phyloP scores from a whole-genome alignment of 2,329 filamentous ascomycete species.

The Stagonosporopsis tanaceti region DNA sequence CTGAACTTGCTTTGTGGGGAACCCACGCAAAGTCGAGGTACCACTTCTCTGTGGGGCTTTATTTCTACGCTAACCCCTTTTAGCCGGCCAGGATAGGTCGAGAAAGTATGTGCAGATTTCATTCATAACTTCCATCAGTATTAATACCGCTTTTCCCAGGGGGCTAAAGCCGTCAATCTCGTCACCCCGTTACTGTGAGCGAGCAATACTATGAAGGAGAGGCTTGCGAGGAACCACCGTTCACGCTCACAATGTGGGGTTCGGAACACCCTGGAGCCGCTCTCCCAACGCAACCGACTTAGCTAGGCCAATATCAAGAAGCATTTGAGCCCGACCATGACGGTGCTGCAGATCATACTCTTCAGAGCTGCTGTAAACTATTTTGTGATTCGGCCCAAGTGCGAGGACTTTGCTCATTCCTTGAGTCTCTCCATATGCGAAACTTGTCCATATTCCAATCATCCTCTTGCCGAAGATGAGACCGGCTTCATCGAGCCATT shows the following conservation, averaged over 20 bases:
- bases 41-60: constrained; percentile 1
- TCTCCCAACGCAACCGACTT: constrained; percentile 2
- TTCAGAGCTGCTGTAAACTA: background rate
- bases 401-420: background rate
- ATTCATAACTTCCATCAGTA: background rate
- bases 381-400: background rate
- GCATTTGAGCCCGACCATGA: background rate
- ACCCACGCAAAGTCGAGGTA: constrained; percentile 1
- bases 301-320: constrained; percentile 4
- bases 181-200: background rate
- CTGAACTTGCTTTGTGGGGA: background rate
- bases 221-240: background rate
- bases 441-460: background rate
- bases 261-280: constrained; percentile 1
- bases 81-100: background rate
- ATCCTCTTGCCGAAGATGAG: background rate
- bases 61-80: no score
- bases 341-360: background rate
- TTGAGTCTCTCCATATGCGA: background rate
- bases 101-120: background rate
- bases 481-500: background rate
- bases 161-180: background rate
- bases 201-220: background rate
- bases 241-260: background rate
- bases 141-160: background rate